phyloP scores from a whole-genome alignment of 352 stramenopile species.

The Globisporangium abappressorium region DNA sequence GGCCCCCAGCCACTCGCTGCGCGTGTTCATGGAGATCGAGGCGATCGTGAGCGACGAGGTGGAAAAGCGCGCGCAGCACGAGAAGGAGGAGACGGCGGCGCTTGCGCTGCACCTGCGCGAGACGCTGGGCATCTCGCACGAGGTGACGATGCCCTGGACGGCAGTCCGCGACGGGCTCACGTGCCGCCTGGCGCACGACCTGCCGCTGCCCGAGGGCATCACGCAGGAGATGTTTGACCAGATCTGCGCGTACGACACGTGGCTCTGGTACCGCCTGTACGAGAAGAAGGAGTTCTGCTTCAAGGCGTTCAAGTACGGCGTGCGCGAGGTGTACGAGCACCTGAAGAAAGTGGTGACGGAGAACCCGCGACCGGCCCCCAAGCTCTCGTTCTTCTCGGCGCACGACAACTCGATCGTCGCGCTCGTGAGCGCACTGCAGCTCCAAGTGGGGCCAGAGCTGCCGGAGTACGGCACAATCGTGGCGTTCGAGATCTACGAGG shows the following conservation, averaged over 20 bases:
- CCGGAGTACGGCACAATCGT: constrained; percentile 72
- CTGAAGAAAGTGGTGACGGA: constrained; percentile 41
- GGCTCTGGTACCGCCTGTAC: constrained; percentile 82
- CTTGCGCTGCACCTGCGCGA: constrained; percentile 33
- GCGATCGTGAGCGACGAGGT: constrained; percentile 61
- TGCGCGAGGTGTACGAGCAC: constrained; percentile 54
- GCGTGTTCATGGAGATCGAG: constrained; percentile 76
- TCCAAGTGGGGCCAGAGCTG: constrained; percentile 52
- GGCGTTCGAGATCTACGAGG: constrained; percentile 68
- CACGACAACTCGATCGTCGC: constrained; percentile 86
- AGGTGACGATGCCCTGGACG: constrained; percentile 66
- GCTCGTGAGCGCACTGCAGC: constrained; percentile 61
- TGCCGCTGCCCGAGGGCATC: constrained; percentile 68
- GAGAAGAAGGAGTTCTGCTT: constrained; percentile 56
- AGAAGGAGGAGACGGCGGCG: constrained; percentile 35
- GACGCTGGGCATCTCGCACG: constrained; percentile 41
- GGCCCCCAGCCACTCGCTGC: constrained; percentile 52
- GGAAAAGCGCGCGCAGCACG: constrained; percentile 17
- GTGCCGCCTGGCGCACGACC: constrained; percentile 54
- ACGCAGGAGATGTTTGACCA: constrained; percentile 53
- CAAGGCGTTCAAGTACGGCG: constrained; percentile 57
- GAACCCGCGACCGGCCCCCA: constrained; percentile 26
- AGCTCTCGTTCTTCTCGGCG: constrained; percentile 80
- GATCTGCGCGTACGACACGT: constrained; percentile 69
- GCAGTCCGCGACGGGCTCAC: constrained; percentile 65